Evolutionary conservation across 768 basidiomycete species (phyloP), one percentile per base, ranked within the genome.

Genomic region (Leccinum uliginosum): DNA sequence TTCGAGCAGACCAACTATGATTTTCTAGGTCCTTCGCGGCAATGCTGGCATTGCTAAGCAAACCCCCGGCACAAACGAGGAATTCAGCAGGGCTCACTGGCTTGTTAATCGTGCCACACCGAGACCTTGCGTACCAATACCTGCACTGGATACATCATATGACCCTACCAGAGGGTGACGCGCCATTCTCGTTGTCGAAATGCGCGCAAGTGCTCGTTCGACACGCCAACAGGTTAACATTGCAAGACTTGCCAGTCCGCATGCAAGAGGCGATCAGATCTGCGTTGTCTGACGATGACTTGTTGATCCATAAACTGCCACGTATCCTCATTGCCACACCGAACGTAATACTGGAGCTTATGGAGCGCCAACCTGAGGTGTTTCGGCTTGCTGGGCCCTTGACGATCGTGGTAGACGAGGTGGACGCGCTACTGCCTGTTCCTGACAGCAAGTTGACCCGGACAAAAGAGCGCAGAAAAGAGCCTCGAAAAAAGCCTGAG

Each of bases 241-340:
- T 62, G 29, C 57, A 46, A 46, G 49, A 34, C 29, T 54, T 72
- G 32, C 66, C 71, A 15, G 24, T 56, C 51, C 65, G 63, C 51
- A 71, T 73, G 56, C 62, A 61, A 52, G 62, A 63, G 44, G 66
- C 70, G 35, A 72, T 72, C 56, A 52, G 59, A 53, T 65, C 64
- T 21, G 54, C 59, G 5, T 54, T 63, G 17, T 60, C 53, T 7
- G 78, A 77, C 51, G 65, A 81, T 26, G 64, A 67, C 35, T 59
- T 57, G 49, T 70, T 83, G 38, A 72, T 72, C 23, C 65, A 73
- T 43, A 69, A 72, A 8, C 77, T 80, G 3, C 89, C 90, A 1
- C 83, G 83, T 63, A 80, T 91, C 56, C 77, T 90, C 51, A 83
- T 91, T 54, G 81, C 79, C 40, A 91, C 90, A 2, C 88, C 89